Conservation (phyloP, 2,329 filamentous ascomycete species). For the Fusarium sp. region DNA sequence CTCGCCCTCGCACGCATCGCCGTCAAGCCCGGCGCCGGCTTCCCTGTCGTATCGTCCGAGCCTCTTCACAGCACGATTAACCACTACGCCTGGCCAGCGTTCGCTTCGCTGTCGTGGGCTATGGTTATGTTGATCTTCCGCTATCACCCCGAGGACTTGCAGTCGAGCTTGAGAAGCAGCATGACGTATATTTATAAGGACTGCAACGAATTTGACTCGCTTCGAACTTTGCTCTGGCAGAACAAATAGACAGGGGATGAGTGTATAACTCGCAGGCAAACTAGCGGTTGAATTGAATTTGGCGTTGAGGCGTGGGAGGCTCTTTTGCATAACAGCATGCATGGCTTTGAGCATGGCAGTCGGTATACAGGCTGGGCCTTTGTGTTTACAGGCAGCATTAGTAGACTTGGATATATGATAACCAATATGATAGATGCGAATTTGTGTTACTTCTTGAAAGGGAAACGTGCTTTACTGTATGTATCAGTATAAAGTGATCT, state of each 20-base stretch:
- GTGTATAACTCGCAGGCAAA: not conserved
- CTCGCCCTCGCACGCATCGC: constrained; percentile 86
- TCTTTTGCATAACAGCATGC: constrained; percentile 34
- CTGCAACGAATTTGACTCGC: constrained; percentile 87
- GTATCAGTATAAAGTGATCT: not conserved
- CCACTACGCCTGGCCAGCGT: constrained; percentile 88
- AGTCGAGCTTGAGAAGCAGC: constrained; percentile 89
- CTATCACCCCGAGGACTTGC: constrained; percentile 90
- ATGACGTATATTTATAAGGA: constrained; percentile 98
- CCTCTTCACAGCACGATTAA: constrained; percentile 63
- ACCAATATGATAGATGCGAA: constrained; percentile 23
- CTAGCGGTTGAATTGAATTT: constrained; percentile 25
- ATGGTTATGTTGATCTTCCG: constrained; percentile 95
- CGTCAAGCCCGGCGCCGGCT: constrained; percentile 71
- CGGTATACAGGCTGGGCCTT: constrained; percentile 10
- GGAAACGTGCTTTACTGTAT: not conserved
- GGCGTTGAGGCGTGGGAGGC: constrained; percentile 33
- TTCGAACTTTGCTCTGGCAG: constrained; percentile 86
- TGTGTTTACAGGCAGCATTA: constrained; percentile 25
- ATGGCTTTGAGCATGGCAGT: constrained; percentile 14
- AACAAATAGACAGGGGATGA: constrained; percentile 67
- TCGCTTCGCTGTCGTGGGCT: constrained; percentile 91
- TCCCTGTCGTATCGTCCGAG: constrained; percentile 64
- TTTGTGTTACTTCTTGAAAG: not conserved
- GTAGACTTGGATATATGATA: constrained; percentile 26